Evolutionary conservation across 495 filamentous ascomycete species (phyloP), one percentile per base, ranked within the genome.

Genomic region (Echria macrotheca): DNA sequence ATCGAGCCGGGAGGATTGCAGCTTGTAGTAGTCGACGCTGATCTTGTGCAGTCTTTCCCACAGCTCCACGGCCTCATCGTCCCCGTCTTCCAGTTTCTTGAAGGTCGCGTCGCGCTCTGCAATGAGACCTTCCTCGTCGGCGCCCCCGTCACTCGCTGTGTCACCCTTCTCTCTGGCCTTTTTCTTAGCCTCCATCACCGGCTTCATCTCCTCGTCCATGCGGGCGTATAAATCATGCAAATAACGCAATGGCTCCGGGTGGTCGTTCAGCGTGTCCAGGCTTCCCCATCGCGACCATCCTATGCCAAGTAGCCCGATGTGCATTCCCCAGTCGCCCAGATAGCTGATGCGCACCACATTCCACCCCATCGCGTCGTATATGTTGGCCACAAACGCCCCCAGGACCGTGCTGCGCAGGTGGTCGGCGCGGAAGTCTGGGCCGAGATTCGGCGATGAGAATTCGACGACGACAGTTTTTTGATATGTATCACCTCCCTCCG

Each of bases 371-470:
- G 76, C 71, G 46, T 80, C 77, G 68, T 85, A 79, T 3, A 86
- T 68, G 55, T 86, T 87, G 42, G 81, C 71, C 22, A 88, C 67
- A 62, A 85, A 87, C 45, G 81, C 81, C 50, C 85, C 85, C 39
- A 88, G 82, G 58, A 89, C 86, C 17, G 85, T 88, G 70, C 82
- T 86, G 25, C 84, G 72, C 58, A 89, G 62, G 66, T 89, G 85
- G 69, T 48, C 46, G 35, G 46, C 26, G 23, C 46, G 46, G 21
- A 89, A 89, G 10, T 83, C 79, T 57, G 83, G 86, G 39, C 83
- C 84, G 50, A 89, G 85, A 56, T 89, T 89, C 12, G 85, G 85
- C 19, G 81, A 85, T 5, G 82, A 86, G 64, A 88, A 89, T 63
- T 89, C 85, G 12, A 79, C 66, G 19, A 79, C 55, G 3, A 76